A percentile compares a stretch with the other conserved stretches of the same genome.
phyloP scores from a whole-genome alignment of 495 filamentous ascomycete genomes.

The Daldinia caldariorum region DNA sequence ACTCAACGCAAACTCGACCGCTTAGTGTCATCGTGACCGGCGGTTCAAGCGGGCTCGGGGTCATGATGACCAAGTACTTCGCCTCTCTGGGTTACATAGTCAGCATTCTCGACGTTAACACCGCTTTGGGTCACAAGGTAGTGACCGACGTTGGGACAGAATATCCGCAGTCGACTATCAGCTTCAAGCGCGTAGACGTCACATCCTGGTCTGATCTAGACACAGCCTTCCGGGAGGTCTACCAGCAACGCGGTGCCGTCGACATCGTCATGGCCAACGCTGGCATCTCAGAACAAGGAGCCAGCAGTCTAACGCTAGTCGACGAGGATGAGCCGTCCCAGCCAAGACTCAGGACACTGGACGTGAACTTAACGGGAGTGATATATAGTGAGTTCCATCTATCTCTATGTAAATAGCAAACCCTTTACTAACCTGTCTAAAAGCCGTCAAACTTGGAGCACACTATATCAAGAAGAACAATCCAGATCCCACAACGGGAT shows the following conservation, averaged over 20 bases:
- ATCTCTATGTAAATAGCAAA: neutral
- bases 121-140: constrained; percentile 44
- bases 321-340: constrained; percentile 52
- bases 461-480: constrained; percentile 64
- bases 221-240: constrained; percentile 55
- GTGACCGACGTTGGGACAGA: constrained; percentile 49
- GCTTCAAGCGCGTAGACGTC: constrained; percentile 59
- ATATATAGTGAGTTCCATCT: constrained; percentile 57
- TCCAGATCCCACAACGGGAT: constrained; percentile 27
- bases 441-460: constrained; percentile 61
- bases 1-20: constrained; percentile 15
- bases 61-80: constrained; percentile 60
- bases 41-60: constrained; percentile 65
- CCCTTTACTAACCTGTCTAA: constrained; percentile 11
- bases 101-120: constrained; percentile 63
- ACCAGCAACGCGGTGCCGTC: constrained; percentile 50
- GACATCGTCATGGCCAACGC: constrained; percentile 68
- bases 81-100: constrained; percentile 56
- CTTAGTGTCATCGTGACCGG: constrained; percentile 55
- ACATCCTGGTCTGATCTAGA: constrained; percentile 61
- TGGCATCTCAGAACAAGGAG: constrained; percentile 61
- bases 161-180: constrained; percentile 50
- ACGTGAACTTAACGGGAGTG: constrained; percentile 60
- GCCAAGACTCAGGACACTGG: constrained; percentile 54
- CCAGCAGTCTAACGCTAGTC: constrained; percentile 42